A percentile compares a stretch with the other conserved stretches of the same genome.
Conservation (phyloP, 2,329 filamentous ascomycete genomes). For the Phyllosticta capitalensis region DNA sequence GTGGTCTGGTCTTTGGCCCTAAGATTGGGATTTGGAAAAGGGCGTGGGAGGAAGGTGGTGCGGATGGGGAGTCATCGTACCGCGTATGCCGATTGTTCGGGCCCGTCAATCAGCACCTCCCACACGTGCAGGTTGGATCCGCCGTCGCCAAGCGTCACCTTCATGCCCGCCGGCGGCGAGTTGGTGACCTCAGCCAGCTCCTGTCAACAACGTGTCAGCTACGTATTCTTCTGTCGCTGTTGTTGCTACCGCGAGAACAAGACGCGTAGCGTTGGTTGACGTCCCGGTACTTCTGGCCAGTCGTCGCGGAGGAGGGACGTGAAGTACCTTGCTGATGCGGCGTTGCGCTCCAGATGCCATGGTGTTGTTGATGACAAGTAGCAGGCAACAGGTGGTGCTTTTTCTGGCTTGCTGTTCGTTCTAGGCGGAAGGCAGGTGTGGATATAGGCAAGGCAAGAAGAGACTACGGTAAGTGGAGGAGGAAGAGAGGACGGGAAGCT, state of each 20-base stretch:
- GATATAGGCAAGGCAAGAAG: not conserved
- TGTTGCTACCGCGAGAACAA: not conserved
- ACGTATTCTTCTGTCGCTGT: not conserved
- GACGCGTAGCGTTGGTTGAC: not conserved
- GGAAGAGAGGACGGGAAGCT: not conserved
- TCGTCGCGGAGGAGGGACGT: not conserved
- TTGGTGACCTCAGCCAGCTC: slow-evolving; percentile 51
- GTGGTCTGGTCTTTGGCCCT: not conserved
- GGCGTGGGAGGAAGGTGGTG: slow-evolving; percentile 2
- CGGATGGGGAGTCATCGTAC: slow-evolving; percentile 33
- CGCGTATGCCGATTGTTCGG: slow-evolving; percentile 53
- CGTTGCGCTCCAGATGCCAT: slow-evolving; percentile 8
- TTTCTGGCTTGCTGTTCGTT: not conserved
- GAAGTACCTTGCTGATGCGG: slow-evolving; percentile 9
- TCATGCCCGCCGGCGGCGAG: slow-evolving; percentile 48
- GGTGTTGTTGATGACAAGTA: not conserved
- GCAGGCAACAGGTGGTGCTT: not conserved
- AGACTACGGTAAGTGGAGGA: not conserved
- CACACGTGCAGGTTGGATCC: slow-evolving; percentile 59
- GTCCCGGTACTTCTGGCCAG: not conserved
- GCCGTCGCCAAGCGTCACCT: slow-evolving; percentile 43
- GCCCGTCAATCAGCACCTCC: slow-evolving; percentile 58
- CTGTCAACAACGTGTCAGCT: slow-evolving; percentile 29
- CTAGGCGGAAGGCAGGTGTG: not conserved
- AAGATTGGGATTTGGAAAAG: not conserved